Conservation (phyloP, 352 stramenopile species). For the Pythium coloratum region DNA sequence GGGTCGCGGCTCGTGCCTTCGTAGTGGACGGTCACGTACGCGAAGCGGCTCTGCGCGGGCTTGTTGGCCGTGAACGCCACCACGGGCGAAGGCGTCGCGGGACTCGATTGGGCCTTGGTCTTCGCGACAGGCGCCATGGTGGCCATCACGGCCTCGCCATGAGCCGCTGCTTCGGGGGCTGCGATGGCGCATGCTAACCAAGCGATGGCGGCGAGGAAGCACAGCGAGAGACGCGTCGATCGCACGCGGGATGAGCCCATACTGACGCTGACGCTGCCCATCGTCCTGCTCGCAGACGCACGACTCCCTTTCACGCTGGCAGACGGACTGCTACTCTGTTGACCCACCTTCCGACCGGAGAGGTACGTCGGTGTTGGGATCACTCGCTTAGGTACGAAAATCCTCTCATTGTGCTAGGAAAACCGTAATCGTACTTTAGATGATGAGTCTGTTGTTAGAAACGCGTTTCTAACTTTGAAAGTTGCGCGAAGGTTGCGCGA, state of each 20-base stretch:
- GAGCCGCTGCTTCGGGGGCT: conserved; percentile 25
- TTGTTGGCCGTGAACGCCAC: conserved; percentile 29
- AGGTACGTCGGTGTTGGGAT: not conserved
- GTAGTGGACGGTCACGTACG: conserved; percentile 87
- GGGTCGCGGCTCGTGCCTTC: conserved; percentile 80
- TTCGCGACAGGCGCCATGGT: conserved; percentile 6
- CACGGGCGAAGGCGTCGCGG: conserved; percentile 11
- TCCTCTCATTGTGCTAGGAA: not conserved
- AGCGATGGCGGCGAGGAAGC: not conserved
- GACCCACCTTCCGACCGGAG: not conserved
- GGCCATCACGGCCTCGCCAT: conserved; percentile 28
- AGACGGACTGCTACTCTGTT: not conserved
- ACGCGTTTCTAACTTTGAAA: conserved; percentile 1
- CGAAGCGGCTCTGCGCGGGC: conserved; percentile 54
- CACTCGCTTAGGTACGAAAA: not conserved
- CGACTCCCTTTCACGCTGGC: not conserved
- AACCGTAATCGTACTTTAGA: not conserved
- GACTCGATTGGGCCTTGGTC: conserved; percentile 8
- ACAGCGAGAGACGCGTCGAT: conserved; percentile 2
- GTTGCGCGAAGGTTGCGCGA: conserved; percentile 41
- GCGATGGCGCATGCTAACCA: conserved; percentile 13
- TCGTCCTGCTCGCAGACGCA: not conserved
- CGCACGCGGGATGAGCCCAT: not conserved
- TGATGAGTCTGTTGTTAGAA: not conserved
- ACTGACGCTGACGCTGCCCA: not conserved